Conservation (phyloP, 2,329 filamentous ascomycete genomes). For the Meredithiella fracta region DNA sequence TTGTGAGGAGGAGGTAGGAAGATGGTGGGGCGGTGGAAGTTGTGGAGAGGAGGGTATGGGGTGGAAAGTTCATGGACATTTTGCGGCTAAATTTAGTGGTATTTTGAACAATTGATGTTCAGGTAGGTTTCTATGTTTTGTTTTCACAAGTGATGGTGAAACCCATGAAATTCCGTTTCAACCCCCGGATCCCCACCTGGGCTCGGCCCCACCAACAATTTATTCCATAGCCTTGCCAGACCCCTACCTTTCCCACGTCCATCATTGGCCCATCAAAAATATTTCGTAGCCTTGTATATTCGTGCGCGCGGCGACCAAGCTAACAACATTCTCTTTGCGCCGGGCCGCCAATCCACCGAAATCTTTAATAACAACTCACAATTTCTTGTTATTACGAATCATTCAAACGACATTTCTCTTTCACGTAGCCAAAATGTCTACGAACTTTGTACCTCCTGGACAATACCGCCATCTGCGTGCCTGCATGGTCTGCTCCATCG, state of each 20-base stretch:
- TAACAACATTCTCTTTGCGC: neutral
- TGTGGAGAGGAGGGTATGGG: slow-evolving; percentile 17
- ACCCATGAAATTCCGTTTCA: slow-evolving; percentile 17
- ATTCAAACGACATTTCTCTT: neutral
- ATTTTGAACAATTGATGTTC: slow-evolving; percentile 4
- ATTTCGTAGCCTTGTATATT: neutral
- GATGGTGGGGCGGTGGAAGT: slow-evolving; percentile 28
- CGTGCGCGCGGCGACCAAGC: neutral
- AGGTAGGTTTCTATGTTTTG: no score
- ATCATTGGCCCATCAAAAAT: neutral
- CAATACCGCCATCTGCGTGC: slow-evolving; percentile 80
- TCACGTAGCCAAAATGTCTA: slow-evolving; percentile 7
- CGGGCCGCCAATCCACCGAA: no score
- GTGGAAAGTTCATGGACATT: slow-evolving; percentile 22
- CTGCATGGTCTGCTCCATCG: slow-evolving; percentile 97
- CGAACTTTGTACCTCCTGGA: slow-evolving; percentile 46
- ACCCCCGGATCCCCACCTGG: neutral
- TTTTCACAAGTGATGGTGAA: no score
- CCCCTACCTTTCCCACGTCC: neutral
- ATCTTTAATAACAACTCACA: no score
- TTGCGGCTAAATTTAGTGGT: slow-evolving; percentile 21
- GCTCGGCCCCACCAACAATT: neutral
- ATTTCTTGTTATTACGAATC: no score
- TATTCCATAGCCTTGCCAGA: neutral
- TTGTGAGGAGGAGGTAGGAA: slow-evolving; percentile 33